Conservation (phyloP, 352 stramenopile species). For the Pythium monospermum region DNA sequence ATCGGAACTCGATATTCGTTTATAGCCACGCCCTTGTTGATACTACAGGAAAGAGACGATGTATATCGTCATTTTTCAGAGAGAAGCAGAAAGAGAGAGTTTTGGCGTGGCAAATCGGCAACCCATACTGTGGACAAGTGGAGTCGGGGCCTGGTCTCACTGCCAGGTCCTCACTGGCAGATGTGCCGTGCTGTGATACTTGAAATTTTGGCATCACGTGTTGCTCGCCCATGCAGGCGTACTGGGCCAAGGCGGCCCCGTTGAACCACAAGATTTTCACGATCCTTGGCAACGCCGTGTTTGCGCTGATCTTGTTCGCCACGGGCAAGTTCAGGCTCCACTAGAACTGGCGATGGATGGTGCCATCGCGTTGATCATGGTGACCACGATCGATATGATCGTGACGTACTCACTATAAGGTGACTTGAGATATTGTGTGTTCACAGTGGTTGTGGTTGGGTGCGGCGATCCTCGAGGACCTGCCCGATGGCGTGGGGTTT, state of each 20-base stretch:
- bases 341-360: slow-evolving; percentile 24
- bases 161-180: too few relatives aligned
- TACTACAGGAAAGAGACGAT: too few relatives aligned
- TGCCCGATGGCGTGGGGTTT: slow-evolving; percentile 39
- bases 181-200: too few relatives aligned
- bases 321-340: slow-evolving; percentile 15
- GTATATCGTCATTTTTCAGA: too few relatives aligned
- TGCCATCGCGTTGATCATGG: slow-evolving; percentile 8
- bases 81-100: too few relatives aligned
- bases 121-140: too few relatives aligned
- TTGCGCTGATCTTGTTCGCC: background rate
- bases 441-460: slow-evolving; percentile 7
- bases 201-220: slow-evolving; percentile 34
- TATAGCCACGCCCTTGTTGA: too few relatives aligned
- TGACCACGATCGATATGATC: slow-evolving; percentile 13
- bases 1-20: too few relatives aligned
- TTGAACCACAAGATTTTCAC: slow-evolving; percentile 6
- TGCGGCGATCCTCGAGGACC: slow-evolving; percentile 29
- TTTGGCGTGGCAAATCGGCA: too few relatives aligned
- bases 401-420: slow-evolving; percentile 10
- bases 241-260: slow-evolving; percentile 21
- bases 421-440: slow-evolving; percentile 10
- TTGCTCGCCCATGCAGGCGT: slow-evolving; percentile 25
- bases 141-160: too few relatives aligned
- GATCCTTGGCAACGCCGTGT: slow-evolving; percentile 11